A percentile compares a stretch with the other conserved stretches of the same genome.
These are phyloP conservation scores for Fusarium sp. DNA, from an alignment of 2,329 filamentous ascomycete genomes.

Conservation along the genomic window DNA sequence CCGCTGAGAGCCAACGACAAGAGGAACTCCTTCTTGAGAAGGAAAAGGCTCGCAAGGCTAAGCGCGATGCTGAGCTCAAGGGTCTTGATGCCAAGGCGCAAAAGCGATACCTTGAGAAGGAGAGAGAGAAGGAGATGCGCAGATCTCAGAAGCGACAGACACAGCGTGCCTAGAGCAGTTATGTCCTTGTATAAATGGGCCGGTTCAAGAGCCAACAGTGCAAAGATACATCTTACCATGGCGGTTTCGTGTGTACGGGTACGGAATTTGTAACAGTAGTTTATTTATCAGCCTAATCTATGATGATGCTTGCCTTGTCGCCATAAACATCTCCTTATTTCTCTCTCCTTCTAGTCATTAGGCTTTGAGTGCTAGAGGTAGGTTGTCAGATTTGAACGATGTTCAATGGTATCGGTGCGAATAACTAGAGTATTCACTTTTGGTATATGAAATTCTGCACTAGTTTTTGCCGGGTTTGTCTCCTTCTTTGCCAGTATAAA, in stretches of 20 bases:
- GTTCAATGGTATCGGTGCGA: not conserved
- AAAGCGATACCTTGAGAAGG: conserved; percentile 85
- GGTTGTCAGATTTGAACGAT: not conserved
- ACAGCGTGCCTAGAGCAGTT: conserved; percentile 54
- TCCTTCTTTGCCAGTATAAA: not conserved
- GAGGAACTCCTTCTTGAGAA: conserved; percentile 78
- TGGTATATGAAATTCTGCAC: not conserved
- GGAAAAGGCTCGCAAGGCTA: conserved; percentile 84
- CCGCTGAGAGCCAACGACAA: conserved; percentile 80
- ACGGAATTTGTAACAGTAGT: conserved; percentile 32
- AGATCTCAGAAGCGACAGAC: conserved; percentile 65
- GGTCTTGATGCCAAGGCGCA: conserved; percentile 82
- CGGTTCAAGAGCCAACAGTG: not conserved
- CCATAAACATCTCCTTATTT: not conserved
- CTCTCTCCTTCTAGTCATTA: not conserved
- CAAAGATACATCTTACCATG: conserved; percentile 5
- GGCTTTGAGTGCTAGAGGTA: not conserved
- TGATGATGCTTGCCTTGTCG: conserved; percentile 4
- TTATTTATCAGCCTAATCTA: conserved; percentile 29
- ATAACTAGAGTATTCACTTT: not conserved
- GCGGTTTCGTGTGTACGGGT: conserved; percentile 25
- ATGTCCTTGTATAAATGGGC: not conserved
- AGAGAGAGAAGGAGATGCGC: conserved; percentile 77
- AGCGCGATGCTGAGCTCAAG: conserved; percentile 84
- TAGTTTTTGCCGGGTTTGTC: not conserved